A percentile compares a stretch with the other conserved stretches of the same genome.
Evolutionary conservation across 2,329 filamentous ascomycete species (phyloP).

Genomic region (Monosporascus sp.): DNA sequence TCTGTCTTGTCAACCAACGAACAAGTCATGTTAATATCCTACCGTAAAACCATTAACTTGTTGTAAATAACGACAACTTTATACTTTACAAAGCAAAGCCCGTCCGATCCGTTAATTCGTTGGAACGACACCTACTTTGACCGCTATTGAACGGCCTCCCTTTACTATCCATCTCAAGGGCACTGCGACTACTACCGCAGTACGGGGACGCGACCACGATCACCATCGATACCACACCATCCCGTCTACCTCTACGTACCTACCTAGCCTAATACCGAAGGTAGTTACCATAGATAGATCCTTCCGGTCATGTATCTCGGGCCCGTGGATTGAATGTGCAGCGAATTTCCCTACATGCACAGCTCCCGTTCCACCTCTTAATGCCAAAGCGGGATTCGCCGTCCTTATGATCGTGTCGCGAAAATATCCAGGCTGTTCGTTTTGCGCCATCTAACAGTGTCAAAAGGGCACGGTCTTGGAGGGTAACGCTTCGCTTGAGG

Average conservation of each 20-base stretch:
- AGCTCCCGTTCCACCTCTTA: neutral
- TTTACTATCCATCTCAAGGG: neutral
- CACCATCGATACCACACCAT: neutral
- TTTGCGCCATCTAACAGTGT: conserved; percentile 20
- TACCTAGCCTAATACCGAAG: neutral
- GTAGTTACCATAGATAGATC: neutral
- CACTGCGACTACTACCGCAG: neutral
- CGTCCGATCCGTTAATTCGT: too few species aligned
- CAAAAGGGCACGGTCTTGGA: conserved; percentile 18
- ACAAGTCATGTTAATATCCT: too few species aligned
- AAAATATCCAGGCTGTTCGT: conserved; percentile 15
- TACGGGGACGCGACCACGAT: neutral
- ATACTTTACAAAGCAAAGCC: too few species aligned
- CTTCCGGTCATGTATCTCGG: neutral
- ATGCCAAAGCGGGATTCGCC: conserved; percentile 4
- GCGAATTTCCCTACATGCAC: neutral
- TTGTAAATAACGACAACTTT: too few species aligned
- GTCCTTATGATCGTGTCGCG: conserved; percentile 23
- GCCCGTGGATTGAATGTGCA: neutral
- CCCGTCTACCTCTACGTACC: neutral
- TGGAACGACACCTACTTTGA: neutral
- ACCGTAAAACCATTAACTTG: too few species aligned
- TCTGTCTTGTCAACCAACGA: too few species aligned
- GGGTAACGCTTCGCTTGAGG: conserved; percentile 21
- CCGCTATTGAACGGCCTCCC: neutral